Percentiles rank a stretch among this genome's conserved stretches.
phyloP scores from a whole-genome alignment of 371 early-diverging fungal species.

The Paraphysoderma sedebokerense region DNA sequence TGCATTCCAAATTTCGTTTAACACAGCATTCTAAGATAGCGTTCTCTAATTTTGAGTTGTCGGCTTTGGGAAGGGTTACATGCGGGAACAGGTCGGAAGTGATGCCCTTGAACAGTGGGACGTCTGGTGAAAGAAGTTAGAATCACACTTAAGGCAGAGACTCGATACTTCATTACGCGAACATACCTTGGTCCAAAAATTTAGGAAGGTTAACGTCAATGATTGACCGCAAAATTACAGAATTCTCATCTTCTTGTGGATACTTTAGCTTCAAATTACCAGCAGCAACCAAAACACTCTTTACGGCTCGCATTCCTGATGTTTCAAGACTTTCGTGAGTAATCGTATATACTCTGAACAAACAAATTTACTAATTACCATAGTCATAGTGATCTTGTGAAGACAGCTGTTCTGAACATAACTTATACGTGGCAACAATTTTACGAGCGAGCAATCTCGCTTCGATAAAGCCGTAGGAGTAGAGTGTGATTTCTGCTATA shows the following conservation, averaged over 20 bases:
- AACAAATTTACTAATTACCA: too few species aligned
- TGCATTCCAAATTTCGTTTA: constrained; percentile 19
- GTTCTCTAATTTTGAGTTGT: constrained; percentile 25
- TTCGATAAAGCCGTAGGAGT: constrained; percentile 36
- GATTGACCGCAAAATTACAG: constrained; percentile 30
- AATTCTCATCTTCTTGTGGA: constrained; percentile 23
- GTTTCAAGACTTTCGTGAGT: too few species aligned
- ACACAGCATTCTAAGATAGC: constrained; percentile 18
- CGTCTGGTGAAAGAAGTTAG: too few species aligned
- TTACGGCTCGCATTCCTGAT: constrained; percentile 43
- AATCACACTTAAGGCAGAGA: too few species aligned
- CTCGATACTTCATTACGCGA: too few species aligned
- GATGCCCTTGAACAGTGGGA: constrained; percentile 37
- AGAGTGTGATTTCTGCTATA: constrained; percentile 37
- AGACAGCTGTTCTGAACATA: constrained; percentile 35
- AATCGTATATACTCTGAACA: too few species aligned
- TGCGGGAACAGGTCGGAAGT: constrained; percentile 39
- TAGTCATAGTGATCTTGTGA: constrained; percentile 48
- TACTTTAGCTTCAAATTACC: constrained; percentile 34
- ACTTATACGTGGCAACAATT: constrained; percentile 38
- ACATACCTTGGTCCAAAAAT: constrained; percentile 26
- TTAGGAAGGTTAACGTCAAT: constrained; percentile 38
- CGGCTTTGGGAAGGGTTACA: constrained; percentile 23
- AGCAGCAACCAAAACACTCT: constrained; percentile 35
- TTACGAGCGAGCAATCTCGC: constrained; percentile 33